These are phyloP conservation scores for Stagonosporopsis vannaccii DNA, from an alignment of 2,329 filamentous ascomycete species.

Conservation along the genomic window DNA sequence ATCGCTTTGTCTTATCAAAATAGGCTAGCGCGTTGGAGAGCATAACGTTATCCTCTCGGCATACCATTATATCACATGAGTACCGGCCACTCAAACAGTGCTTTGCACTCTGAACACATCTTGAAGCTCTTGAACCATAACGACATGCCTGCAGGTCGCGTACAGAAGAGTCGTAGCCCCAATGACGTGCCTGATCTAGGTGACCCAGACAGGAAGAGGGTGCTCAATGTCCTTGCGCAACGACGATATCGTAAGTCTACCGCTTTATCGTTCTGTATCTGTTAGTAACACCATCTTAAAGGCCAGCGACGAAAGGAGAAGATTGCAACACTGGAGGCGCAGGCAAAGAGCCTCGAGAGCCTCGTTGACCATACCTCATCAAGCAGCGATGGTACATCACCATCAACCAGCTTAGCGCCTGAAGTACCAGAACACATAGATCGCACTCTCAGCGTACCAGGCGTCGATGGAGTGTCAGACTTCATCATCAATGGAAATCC, in stretches of 20 bases:
- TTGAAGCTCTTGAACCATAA: slow-evolving; percentile 17
- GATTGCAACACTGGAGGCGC: slow-evolving; percentile 35
- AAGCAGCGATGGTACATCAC: neutral
- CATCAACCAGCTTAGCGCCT: neutral
- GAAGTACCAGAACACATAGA: neutral
- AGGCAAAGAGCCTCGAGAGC: slow-evolving; percentile 18
- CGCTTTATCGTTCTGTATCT: neutral
- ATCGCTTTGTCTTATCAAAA: slow-evolving; percentile 1
- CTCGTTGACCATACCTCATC: neutral
- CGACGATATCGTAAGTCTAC: slow-evolving; percentile 38
- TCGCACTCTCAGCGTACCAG: neutral
- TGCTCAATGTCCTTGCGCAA: slow-evolving; percentile 43
- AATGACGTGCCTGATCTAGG: slow-evolving; percentile 31
- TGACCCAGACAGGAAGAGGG: slow-evolving; percentile 41
- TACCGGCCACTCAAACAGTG: neutral
- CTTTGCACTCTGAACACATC: slow-evolving; percentile 14
- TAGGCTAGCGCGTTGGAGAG: slow-evolving; percentile 2
- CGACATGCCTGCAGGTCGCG: slow-evolving; percentile 32
- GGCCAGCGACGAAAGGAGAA: slow-evolving; percentile 38
- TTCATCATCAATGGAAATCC: neutral
- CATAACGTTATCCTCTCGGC: slow-evolving; percentile 38
- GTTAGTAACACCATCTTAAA: slow-evolving; percentile 6
- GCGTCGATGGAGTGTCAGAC: neutral
- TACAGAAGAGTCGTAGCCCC: slow-evolving; percentile 31
- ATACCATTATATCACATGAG: slow-evolving; percentile 13